Base-by-base conservation (phyloP, 2,329 filamentous ascomycete species). In the Colletotrichum tabaci region DNA sequence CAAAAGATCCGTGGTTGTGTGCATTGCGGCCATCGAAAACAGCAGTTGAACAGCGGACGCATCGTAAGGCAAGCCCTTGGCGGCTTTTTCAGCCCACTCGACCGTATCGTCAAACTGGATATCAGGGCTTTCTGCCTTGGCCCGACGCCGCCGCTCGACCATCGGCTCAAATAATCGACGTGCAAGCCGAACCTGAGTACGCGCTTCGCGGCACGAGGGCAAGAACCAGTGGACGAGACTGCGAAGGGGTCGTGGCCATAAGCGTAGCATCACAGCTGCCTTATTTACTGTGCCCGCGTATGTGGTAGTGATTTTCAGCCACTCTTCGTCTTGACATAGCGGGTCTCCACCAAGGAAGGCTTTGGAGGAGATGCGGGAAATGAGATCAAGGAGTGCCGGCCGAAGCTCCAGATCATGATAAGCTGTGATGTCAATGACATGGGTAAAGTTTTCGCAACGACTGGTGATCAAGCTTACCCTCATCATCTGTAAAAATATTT, bases 31-130 rank as follows among this genome's bases (percentile, higher is more conserved):
- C 61, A 94, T 92, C 56, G 93, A 89, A 0, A 96, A 96, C 9
- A 98, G 87, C 40, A 94, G 86, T 78, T 97, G 94, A 44, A 93
- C 94, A 9, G 80, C 82, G n/a, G 91, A 84, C 0, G 87, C 83
- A 79, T 95, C 88, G 79, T 94, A 96, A 8, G 83, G 91, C 67
- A 86, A 86, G 38, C 89, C 86, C 84, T 79, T 78, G 4, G 81
- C 77, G 6, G 78, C 72, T 9, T 55, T 61, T 21, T 83, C 79
- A 72, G 84, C 81, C 84, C 84, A 87, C 30, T 83, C 83, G 38
- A 86, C 78, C 5, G 81, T 78, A 71, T 86, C 83, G 7, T 81
- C 77, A 5, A 79, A 75, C 69, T 74, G 3, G 16, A 56, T 30
- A 9, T 26, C 18, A 1, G 40, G 46, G 12, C 44, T 58, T 35